A percentile compares a stretch with the other conserved stretches of the same genome.
Conservation (phyloP, 2,329 filamentous ascomycete genomes). For the Penicillium sp. region DNA sequence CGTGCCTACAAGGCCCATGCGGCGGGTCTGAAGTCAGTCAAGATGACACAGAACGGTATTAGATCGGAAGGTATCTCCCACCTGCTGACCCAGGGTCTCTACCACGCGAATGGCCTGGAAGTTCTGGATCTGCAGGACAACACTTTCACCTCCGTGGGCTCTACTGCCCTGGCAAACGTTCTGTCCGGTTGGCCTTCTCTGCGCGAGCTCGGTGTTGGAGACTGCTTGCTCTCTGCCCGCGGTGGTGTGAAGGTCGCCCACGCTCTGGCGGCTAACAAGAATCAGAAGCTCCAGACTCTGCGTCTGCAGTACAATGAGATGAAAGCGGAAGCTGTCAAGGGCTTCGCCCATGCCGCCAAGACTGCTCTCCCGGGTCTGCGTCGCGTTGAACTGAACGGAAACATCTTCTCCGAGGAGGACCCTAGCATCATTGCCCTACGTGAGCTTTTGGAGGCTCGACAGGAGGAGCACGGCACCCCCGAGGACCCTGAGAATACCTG, state of each 20-base stretch:
- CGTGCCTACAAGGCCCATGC: conserved; percentile 76
- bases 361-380: conserved; percentile 69
- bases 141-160: conserved; percentile 82
- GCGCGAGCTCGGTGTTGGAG: conserved; percentile 80
- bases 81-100: conserved; percentile 74
- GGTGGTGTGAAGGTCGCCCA: conserved; percentile 70
- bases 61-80: conserved; percentile 85
- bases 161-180: conserved; percentile 71
- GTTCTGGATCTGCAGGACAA: conserved; percentile 94
- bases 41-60: conserved; percentile 99
- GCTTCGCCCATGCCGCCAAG: conserved; percentile 65
- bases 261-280: conserved; percentile 70
- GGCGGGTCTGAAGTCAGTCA: conserved; percentile 74
- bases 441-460: conserved; percentile 69
- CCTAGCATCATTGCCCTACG: conserved; percentile 64
- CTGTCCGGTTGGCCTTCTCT: conserved; percentile 70
- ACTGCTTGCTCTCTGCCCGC: conserved; percentile 76
- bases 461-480: conserved; percentile 61
- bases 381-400: conserved; percentile 91
- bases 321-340: conserved; percentile 68
- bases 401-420: conserved; percentile 89
- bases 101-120: conserved; percentile 63
- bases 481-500: conserved; percentile 73
- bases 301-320: conserved; percentile 95
- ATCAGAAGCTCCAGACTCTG: conserved; percentile 73